These are phyloP conservation scores for Oryza nivara DNA, from an alignment of 176 grass and related monocot genomes.

Conservation along the genomic window DNA sequence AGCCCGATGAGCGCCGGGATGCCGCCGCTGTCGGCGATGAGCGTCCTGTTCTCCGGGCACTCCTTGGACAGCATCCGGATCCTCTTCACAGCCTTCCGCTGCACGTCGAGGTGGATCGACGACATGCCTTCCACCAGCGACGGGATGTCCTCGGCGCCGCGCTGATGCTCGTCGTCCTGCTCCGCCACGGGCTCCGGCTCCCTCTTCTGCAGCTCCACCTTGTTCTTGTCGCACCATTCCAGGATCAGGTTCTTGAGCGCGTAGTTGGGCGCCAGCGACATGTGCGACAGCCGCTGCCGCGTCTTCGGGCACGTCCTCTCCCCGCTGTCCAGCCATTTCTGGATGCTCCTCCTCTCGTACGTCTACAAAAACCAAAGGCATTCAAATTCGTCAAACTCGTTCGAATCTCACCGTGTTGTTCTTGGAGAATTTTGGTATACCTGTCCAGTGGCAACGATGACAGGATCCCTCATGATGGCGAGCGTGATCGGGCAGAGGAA, in stretches of 20 bases:
- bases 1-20: conserved; percentile 59
- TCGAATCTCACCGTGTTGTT: neutral
- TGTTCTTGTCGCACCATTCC: conserved; percentile 79
- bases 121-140: conserved; percentile 60
- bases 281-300: conserved; percentile 53
- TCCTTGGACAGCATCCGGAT: conserved; percentile 73
- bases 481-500: conserved; percentile 74
- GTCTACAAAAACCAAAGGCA: conserved; percentile 34
- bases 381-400: neutral
- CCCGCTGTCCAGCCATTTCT: conserved; percentile 65
- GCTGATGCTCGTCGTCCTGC: conserved; percentile 10
- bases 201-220: conserved; percentile 68
- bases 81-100: conserved; percentile 65
- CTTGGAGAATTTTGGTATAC: neutral
- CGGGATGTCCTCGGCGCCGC: conserved; percentile 51
- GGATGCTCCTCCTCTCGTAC: conserved; percentile 73
- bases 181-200: conserved; percentile 43
- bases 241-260: conserved; percentile 68
- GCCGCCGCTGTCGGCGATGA: conserved; percentile 52
- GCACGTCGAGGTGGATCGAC: conserved; percentile 71
- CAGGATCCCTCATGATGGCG: conserved; percentile 78
- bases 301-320: conserved; percentile 69
- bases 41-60: conserved; percentile 54
- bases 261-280: conserved; percentile 71
- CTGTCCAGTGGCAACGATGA: conserved; percentile 67